Conservation (phyloP, 2,329 filamentous ascomycete species). For the Hymenoscyphus repandus region DNA sequence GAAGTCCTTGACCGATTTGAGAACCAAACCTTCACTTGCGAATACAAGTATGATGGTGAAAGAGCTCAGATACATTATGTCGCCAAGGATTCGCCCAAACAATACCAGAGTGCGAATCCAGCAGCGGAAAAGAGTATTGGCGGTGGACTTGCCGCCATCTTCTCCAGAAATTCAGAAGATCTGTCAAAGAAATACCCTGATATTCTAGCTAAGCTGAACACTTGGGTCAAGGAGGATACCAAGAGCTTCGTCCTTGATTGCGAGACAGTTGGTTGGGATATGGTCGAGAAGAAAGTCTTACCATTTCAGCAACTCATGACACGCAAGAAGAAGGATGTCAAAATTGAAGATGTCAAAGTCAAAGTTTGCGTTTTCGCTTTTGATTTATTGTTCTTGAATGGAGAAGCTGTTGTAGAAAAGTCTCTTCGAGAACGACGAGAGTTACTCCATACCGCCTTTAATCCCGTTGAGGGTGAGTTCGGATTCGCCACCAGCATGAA, state of each 20-base stretch:
- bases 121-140: conserved; percentile 49
- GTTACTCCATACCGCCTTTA: conserved; percentile 68
- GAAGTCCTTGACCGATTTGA: conserved; percentile 97
- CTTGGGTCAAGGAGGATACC: conserved; percentile 85
- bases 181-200: conserved; percentile 97
- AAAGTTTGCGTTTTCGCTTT: conserved; percentile 98
- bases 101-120: conserved; percentile 58
- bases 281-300: conserved; percentile 88
- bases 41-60: conserved; percentile 99
- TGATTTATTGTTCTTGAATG: conserved; percentile 89
- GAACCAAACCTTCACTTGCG: conserved; percentile 90
- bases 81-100: conserved; percentile 67
- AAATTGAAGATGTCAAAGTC: conserved; percentile 89
- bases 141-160: conserved; percentile 78
- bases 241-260: conserved; percentile 98
- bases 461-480: conserved; percentile 81
- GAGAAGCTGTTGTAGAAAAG: conserved; percentile 82
- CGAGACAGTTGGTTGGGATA: conserved; percentile 95
- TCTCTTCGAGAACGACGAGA: conserved; percentile 77
- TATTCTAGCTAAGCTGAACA: conserved; percentile 79
- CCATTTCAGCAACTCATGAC: conserved; percentile 99
- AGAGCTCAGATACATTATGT: conserved; percentile 98
- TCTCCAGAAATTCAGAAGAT: conserved; percentile 96
- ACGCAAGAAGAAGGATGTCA: conserved; percentile 94
- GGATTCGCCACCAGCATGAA: conserved; percentile 83